These are phyloP conservation scores for Albophoma yamanashiensis DNA, from an alignment of 2,329 filamentous ascomycete genomes.

Conservation along the genomic window DNA sequence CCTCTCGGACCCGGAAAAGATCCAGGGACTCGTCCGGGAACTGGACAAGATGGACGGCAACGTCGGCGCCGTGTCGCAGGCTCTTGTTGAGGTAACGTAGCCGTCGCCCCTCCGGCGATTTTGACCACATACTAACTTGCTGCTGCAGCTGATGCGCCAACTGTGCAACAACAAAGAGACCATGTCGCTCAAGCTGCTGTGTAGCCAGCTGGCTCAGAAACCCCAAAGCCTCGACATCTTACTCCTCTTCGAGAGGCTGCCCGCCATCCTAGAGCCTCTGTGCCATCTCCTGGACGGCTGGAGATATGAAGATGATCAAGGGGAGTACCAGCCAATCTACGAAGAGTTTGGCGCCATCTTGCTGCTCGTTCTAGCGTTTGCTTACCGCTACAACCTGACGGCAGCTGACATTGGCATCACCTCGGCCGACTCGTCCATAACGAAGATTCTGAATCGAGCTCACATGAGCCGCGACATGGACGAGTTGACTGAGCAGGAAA, in stretches of 20 bases:
- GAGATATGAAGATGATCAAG: slow-evolving; percentile 74
- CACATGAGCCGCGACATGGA: slow-evolving; percentile 45
- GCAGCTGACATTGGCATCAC: slow-evolving; percentile 52
- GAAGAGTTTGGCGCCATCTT: slow-evolving; percentile 76
- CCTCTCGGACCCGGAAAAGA: slow-evolving; percentile 61
- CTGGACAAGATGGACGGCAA: slow-evolving; percentile 88
- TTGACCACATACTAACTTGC: background rate
- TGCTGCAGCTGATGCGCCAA: slow-evolving; percentile 49
- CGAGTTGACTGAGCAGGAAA: slow-evolving; percentile 54
- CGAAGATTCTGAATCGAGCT: slow-evolving; percentile 51
- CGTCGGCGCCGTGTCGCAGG: slow-evolving; percentile 72
- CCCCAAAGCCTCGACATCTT: slow-evolving; percentile 64
- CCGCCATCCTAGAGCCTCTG: slow-evolving; percentile 59
- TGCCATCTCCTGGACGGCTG: slow-evolving; percentile 69
- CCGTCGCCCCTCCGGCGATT: no score
- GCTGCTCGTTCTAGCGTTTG: slow-evolving; percentile 61
- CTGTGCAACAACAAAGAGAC: slow-evolving; percentile 67
- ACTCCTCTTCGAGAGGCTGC: slow-evolving; percentile 61
- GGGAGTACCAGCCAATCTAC: slow-evolving; percentile 75
- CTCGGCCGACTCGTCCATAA: slow-evolving; percentile 54
- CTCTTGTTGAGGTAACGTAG: slow-evolving; percentile 54
- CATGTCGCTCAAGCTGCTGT: slow-evolving; percentile 67
- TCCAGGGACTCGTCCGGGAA: slow-evolving; percentile 67
- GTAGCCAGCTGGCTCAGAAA: slow-evolving; percentile 61
- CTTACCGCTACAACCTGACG: slow-evolving; percentile 63